Evolutionary conservation across 495 filamentous ascomycete species (phyloP).

Genomic region (Glutinoglossum americanum): DNA sequence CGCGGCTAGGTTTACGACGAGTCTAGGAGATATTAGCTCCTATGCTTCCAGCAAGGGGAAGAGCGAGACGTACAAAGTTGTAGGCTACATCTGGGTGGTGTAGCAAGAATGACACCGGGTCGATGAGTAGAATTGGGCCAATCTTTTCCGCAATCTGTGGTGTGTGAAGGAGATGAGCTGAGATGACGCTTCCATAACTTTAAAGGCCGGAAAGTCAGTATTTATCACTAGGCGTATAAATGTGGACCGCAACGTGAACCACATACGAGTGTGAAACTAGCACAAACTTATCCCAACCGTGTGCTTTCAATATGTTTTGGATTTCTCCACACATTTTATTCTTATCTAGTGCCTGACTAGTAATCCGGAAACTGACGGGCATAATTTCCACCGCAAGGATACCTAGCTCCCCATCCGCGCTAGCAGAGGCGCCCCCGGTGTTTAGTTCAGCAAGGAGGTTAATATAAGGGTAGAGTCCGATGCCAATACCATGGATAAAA

Average conservation of each 20-base stretch:
- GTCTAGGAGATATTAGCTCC: slow-evolving; percentile 13
- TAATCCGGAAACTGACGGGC: slow-evolving; percentile 39
- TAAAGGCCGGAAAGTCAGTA: not conserved
- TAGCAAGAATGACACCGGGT: slow-evolving; percentile 42
- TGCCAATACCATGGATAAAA: slow-evolving; percentile 51
- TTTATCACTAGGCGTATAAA: not conserved
- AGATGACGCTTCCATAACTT: slow-evolving; percentile 32
- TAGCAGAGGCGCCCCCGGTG: slow-evolving; percentile 2
- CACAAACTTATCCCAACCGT: slow-evolving; percentile 29
- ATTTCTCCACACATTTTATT: slow-evolving; percentile 30
- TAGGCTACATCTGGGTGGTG: slow-evolving; percentile 50
- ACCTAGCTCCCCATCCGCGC: slow-evolving; percentile 24
- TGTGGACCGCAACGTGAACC: slow-evolving; percentile 3
- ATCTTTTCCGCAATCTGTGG: slow-evolving; percentile 21
- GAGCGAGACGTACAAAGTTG: slow-evolving; percentile 27
- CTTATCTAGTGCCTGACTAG: slow-evolving; percentile 22
- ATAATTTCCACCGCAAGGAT: slow-evolving; percentile 44
- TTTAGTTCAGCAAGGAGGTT: slow-evolving; percentile 31
- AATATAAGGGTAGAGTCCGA: slow-evolving; percentile 41
- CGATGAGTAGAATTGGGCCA: slow-evolving; percentile 30
- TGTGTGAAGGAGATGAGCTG: slow-evolving; percentile 36
- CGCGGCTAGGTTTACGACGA: slow-evolving; percentile 25
- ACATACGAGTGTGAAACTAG: slow-evolving; percentile 33
- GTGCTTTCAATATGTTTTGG: slow-evolving; percentile 26
- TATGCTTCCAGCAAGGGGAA: not conserved